Evolutionary conservation across 2,329 filamentous ascomycete species (phyloP).

Genomic region (Penicillium vulpinum): DNA sequence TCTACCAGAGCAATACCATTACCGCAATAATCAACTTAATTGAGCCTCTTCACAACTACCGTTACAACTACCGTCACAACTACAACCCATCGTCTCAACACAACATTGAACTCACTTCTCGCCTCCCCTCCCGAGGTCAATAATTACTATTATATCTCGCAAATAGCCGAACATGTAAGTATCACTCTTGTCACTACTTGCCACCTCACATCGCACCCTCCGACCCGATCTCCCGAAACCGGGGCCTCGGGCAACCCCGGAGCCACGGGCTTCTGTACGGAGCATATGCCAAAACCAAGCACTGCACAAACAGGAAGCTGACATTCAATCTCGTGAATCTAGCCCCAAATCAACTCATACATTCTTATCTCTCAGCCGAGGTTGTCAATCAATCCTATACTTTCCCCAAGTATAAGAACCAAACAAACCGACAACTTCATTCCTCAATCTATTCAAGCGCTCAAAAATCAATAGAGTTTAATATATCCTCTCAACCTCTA

Average conservation of each 20-base stretch:
- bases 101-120: not conserved
- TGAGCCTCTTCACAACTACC: not conserved
- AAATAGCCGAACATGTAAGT: constrained; percentile 15
- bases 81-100: not conserved
- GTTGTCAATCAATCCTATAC: constrained; percentile 2
- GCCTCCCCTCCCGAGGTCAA: not conserved
- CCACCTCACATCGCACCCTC: constrained; percentile 16
- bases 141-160: not conserved
- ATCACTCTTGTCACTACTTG: not conserved
- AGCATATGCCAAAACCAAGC: constrained; percentile 8
- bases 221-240: constrained; percentile 15
- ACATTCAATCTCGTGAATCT: not conserved
- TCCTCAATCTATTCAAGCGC: not conserved
- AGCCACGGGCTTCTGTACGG: constrained; percentile 6
- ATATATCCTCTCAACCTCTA: not conserved
- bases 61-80: not conserved
- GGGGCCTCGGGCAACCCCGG: constrained; percentile 19
- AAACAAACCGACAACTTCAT: not conserved
- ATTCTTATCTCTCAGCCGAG: constrained; percentile 3
- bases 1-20: not conserved
- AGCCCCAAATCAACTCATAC: not conserved
- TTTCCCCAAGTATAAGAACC: not conserved
- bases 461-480: not conserved
- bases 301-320: constrained; percentile 6
- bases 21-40: not conserved